These are phyloP conservation scores for Neopestalotiopsis clavispora DNA, from an alignment of 2,329 filamentous ascomycete genomes.

Conservation along the genomic window DNA sequence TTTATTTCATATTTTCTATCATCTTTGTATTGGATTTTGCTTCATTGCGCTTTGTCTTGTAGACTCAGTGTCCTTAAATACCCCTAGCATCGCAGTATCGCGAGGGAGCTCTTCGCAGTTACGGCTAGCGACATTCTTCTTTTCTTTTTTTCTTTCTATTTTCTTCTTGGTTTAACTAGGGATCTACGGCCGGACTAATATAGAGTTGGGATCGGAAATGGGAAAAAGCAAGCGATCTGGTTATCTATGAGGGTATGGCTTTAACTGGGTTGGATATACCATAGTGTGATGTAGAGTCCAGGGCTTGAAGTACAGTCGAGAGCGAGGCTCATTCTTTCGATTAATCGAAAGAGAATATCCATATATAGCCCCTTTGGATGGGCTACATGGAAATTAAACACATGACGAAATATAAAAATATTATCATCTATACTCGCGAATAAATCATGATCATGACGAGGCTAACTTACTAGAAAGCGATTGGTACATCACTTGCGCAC, in stretches of 20 bases:
- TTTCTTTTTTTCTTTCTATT: neutral
- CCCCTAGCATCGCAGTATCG: neutral
- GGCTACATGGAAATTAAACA: neutral
- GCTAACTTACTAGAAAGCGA: neutral
- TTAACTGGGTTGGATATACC: slow-evolving; percentile 10
- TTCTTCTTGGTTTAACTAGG: neutral
- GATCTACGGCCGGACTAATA: neutral
- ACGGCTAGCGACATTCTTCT: neutral
- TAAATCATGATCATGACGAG: neutral
- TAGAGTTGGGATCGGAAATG: neutral
- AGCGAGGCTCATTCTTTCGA: neutral
- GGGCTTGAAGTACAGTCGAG: neutral
- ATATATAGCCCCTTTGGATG: neutral
- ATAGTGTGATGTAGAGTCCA: slow-evolving; percentile 8
- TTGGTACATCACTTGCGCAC: neutral
- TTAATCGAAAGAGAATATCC: neutral
- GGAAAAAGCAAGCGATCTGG: slow-evolving; percentile 8
- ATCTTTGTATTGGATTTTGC: neutral
- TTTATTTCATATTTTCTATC: slow-evolving; percentile 1
- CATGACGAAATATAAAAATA: slow-evolving; percentile 5
- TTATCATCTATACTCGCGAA: slow-evolving; percentile 10
- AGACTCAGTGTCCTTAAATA: neutral
- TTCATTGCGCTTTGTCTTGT: neutral
- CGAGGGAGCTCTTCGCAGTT: neutral
- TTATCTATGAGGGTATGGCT: neutral